Base-by-base conservation (phyloP, 1,139 yeast species). In the Debaryomycetaceae sp. region DNA sequence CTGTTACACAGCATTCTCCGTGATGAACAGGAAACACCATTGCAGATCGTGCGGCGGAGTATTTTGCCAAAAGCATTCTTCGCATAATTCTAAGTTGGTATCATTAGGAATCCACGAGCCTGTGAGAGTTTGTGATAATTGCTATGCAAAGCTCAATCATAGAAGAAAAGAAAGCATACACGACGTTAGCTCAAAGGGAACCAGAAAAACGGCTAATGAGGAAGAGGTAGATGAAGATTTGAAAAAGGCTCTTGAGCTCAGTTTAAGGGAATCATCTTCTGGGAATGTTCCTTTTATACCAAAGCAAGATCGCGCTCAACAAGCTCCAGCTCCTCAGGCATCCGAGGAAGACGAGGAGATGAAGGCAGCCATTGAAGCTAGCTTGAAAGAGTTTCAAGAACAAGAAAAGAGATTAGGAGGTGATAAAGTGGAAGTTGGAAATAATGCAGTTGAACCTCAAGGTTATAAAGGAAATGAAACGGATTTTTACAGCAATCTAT, bases 41-140 rank as follows among this genome's bases (percentile, higher is more conserved):
- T 92, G 98, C 59, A 75, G 98, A 41, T 86, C 95, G 38, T 92
- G 99, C 64, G 99, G 99, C 18, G 97, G 97, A 1, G 96, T 88
- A 0, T 92, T 77, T 55, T 83, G 96, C 60, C 92, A 87, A 48
- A 76, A 79, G 17, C 95, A 92, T 61, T 88, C 97, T 18, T 69
- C 82, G 7, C 80, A 86, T 49, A 73, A 65, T 40, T 67, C 80
- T 31, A 82, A 92, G 6, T 68, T 94, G 45, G 94, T 95, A 0
- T 83, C 84, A 38, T 71, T 87, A 42, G 99, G 99, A 1, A 88
- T 94, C 37, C 79, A 77, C 51, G 88, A 85, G 41, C 88, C 95
- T 0, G 98, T 91, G 1, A 73, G 99, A 45, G 97, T 92, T 1
- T 92, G 99, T 62, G 98, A 89, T 53, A 86, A 84, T 46, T 94